Conservation (phyloP, 2,329 filamentous ascomycete genomes). For the Scolecobasidium constrictum region DNA sequence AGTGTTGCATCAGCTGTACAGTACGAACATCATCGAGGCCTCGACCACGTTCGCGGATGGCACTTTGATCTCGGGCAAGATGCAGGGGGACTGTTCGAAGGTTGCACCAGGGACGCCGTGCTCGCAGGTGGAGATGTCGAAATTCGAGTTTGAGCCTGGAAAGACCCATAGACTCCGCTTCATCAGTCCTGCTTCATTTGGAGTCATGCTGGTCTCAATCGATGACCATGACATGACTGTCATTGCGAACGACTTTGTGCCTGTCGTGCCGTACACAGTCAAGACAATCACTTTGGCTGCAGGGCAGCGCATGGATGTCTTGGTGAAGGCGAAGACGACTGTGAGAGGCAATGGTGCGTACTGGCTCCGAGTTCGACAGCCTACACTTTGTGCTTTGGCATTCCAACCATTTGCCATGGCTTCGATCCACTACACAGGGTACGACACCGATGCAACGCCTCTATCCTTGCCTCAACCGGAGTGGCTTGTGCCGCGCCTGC, state of each 20-base stretch:
- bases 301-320: background rate
- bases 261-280: conserved; percentile 28
- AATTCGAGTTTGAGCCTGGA: conserved; percentile 28
- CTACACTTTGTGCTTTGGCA: background rate
- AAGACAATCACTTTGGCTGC: conserved; percentile 28
- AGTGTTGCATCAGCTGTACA: conserved; percentile 13
- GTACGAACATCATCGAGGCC: conserved; percentile 4
- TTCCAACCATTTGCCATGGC: conserved; percentile 5
- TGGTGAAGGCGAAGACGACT: conserved; percentile 17
- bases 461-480: conserved; percentile 5
- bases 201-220: conserved; percentile 29
- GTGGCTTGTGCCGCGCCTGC: conserved; percentile 29
- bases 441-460: background rate
- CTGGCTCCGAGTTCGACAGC: conserved; percentile 20
- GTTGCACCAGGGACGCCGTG: background rate
- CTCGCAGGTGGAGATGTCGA: conserved; percentile 15
- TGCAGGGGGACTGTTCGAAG: conserved; percentile 18
- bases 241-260: conserved; percentile 32
- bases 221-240: conserved; percentile 32
- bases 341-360: conserved; percentile 18
- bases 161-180: conserved; percentile 31
- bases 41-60: conserved; percentile 15
- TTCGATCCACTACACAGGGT: conserved; percentile 6
- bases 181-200: conserved; percentile 30
- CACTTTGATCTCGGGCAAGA: conserved; percentile 19